phyloP scores from a whole-genome alignment of 2,329 filamentous ascomycete genomes.

The Chalaropsis thielavioides region DNA sequence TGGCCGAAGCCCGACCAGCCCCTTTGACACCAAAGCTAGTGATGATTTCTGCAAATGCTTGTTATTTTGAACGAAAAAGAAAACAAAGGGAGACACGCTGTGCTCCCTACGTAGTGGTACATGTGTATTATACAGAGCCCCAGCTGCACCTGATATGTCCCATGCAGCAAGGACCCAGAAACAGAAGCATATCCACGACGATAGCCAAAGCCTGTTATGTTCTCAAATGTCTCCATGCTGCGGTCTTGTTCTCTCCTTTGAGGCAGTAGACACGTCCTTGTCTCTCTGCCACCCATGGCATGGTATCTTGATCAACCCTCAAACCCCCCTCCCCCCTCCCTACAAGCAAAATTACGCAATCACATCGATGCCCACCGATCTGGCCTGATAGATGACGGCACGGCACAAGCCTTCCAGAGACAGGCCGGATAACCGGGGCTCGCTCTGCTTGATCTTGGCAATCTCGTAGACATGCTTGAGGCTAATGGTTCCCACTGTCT shows the following conservation, averaged over 20 bases:
- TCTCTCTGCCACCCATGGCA: background rate
- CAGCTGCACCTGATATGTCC: background rate
- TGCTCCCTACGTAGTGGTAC: background rate
- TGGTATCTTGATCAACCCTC: background rate
- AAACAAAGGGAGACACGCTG: background rate
- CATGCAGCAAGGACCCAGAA: background rate
- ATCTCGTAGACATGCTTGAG: slow-evolving; percentile 97
- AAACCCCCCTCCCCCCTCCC: background rate
- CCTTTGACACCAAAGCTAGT: background rate
- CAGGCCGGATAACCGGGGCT: slow-evolving; percentile 58
- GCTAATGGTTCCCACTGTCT: slow-evolving; percentile 70
- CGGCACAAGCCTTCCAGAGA: slow-evolving; percentile 57
- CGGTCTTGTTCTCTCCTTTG: background rate
- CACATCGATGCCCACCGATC: slow-evolving; percentile 59
- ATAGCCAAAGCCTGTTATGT: background rate
- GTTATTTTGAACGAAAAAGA: background rate
- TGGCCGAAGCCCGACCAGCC: background rate
- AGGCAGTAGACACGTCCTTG: background rate
- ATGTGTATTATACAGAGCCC: background rate
- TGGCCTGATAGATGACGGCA: slow-evolving; percentile 59
- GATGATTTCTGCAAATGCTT: background rate
- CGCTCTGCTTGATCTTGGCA: slow-evolving; percentile 82
- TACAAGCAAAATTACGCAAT: slow-evolving; percentile 36
- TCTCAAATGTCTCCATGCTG: background rate
- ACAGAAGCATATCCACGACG: background rate